Base-by-base conservation (phyloP, 2,329 filamentous ascomycete genomes). In the Beauveria varroae region DNA sequence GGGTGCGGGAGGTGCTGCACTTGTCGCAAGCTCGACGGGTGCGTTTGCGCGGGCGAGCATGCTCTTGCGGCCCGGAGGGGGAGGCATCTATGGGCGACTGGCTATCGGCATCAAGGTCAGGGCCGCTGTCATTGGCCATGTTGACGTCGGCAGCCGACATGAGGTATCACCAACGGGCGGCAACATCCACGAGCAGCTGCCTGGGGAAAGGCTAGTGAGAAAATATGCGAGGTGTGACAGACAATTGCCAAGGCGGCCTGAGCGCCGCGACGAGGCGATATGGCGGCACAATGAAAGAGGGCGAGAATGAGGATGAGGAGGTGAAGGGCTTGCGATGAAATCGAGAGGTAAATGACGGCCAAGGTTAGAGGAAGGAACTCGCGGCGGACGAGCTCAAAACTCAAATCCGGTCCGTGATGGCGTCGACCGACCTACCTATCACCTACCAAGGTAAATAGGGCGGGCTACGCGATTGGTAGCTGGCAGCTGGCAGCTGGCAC, bases 1-100 rank as follows among this genome's bases (percentile, higher is more conserved):
- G 70, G 5, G 74, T 75, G 61, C 76, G 69, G 2, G 75, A 77
- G 6, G 68, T 65, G 57, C 73, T 77, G 66, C 70, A 72, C 64
- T 71, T 72, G 63, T 72, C 70, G 61, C 70, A 72, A 10, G 70
- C 71, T 24, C 69, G 64, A 10, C 67, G 65, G 14, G 70, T 72
- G 50, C 70, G 63, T 63, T 70, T 70, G 57, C 70, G 63, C 14
- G 70, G 67, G 24, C 68, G 62, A 43, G 68, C 69, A 54, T 70
- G 67, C 51, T 58, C 41, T 26, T 49, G 37, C 46, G 16, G 43
- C 16, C 20, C 49, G 1, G 41, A 41, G 46, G 61, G 30, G 24
- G 61, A 10, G 57, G 57, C 28, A 61, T 63, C 54, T 59, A 61
- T 55, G 62, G 65, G 41, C 64, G 65, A 57, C 63, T 65, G 57